phyloP scores from a whole-genome alignment of 352 stramenopile species.

The Pilasporangium apinafurcum region DNA sequence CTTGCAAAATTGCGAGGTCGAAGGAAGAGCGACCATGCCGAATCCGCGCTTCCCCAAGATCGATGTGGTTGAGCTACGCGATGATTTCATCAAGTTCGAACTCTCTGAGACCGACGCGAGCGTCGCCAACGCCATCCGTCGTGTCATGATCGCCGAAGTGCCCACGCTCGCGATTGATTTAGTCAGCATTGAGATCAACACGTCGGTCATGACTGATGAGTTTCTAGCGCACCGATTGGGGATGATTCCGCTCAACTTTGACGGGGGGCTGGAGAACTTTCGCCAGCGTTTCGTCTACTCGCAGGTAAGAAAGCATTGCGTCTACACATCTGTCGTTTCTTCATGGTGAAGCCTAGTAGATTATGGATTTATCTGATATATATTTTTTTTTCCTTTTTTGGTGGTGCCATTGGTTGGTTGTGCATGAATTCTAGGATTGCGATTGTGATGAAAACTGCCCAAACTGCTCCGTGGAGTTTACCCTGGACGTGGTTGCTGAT shows the following conservation, averaged over 20 bases:
- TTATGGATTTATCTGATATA: too few species aligned
- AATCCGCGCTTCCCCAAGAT: conserved; percentile 92
- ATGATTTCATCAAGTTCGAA: conserved; percentile 97
- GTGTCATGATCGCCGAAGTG: conserved; percentile 97
- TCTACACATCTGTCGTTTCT: neutral
- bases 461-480: conserved; percentile 96
- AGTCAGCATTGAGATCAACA: conserved; percentile 98
- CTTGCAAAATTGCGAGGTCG: too few species aligned
- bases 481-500: conserved; percentile 89
- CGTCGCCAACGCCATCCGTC: conserved; percentile 95
- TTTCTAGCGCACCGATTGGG: conserved; percentile 97
- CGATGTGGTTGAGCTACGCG: conserved; percentile 91
- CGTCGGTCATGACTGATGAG: conserved; percentile 97
- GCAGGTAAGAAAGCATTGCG: conserved; percentile 9
- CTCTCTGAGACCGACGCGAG: conserved; percentile 95
- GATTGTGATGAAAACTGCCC: conserved; percentile 95
- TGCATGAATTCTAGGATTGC: conserved; percentile 54
- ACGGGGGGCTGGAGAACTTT: conserved; percentile 84
- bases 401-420: too few species aligned
- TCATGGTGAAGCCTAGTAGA: too few species aligned
- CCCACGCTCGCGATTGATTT: conserved; percentile 98
- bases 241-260: conserved; percentile 94
- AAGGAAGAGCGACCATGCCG: conserved; percentile 61
- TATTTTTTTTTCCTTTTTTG: neutral
- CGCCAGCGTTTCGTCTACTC: conserved; percentile 88